Conservation (phyloP, 2,329 filamentous ascomycete species). For the Berkeleyomyces rouxiae region DNA sequence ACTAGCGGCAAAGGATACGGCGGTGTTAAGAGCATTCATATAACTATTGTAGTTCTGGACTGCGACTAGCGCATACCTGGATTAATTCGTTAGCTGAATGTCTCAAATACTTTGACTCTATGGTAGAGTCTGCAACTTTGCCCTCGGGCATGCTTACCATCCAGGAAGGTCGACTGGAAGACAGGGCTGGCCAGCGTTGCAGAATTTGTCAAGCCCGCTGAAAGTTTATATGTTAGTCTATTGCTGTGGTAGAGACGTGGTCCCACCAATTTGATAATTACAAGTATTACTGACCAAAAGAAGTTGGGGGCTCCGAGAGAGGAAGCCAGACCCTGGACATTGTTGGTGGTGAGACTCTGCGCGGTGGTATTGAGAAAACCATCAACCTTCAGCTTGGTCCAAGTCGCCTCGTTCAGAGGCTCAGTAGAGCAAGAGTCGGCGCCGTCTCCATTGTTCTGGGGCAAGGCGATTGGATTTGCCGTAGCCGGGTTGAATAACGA, state of each 20-base stretch:
- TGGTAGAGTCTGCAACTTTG: too few relatives aligned
- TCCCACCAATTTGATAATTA: neutral
- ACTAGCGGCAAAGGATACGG: slow-evolving; percentile 12
- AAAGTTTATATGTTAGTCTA: too few relatives aligned
- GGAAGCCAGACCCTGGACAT: slow-evolving; percentile 11
- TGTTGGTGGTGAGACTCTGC: neutral
- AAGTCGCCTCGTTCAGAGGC: neutral
- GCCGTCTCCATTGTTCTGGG: too few relatives aligned
- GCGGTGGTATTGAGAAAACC: neutral
- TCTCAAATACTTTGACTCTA: neutral
- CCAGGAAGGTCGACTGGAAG: slow-evolving; percentile 10
- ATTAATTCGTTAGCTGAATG: neutral
- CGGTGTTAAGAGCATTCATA: slow-evolving; percentile 14
- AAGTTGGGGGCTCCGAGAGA: slow-evolving; percentile 14
- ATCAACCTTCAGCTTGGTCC: neutral
- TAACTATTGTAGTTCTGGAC: slow-evolving; percentile 13
- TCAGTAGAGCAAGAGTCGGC: neutral
- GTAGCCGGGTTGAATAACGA: too few relatives aligned
- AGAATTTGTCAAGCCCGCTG: slow-evolving; percentile 7
- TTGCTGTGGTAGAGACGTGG: too few relatives aligned
- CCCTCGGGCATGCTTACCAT: slow-evolving; percentile 11
- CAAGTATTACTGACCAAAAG: slow-evolving; percentile 8
- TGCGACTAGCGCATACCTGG: slow-evolving; percentile 5
- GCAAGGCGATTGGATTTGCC: too few relatives aligned
- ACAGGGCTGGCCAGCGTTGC: slow-evolving; percentile 14